Evolutionary conservation across 2,329 filamentous ascomycete species (phyloP).

Genomic region (Aschersonia sp.): DNA sequence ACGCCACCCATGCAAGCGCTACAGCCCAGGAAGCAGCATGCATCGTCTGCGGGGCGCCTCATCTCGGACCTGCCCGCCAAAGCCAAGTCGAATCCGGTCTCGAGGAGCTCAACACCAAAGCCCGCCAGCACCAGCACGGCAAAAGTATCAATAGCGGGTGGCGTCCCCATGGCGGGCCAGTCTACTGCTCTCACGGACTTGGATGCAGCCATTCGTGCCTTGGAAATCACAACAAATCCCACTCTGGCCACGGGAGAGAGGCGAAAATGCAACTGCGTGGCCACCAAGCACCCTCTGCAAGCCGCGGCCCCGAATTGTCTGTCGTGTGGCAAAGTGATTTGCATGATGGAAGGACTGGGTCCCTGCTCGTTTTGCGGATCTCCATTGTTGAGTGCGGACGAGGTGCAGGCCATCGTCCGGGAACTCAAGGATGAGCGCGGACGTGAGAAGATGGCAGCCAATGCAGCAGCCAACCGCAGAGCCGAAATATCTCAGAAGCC

Average conservation of each 20-base stretch:
- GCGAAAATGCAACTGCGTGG: slow-evolving; percentile 76
- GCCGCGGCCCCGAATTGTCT: slow-evolving; percentile 88
- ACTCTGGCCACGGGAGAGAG: slow-evolving; percentile 39
- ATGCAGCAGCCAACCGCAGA: slow-evolving; percentile 54
- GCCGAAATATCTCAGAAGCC: slow-evolving; percentile 50
- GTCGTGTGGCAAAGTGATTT: slow-evolving; percentile 87
- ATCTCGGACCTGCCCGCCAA: slow-evolving; percentile 60
- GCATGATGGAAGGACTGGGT: slow-evolving; percentile 82
- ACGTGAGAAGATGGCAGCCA: slow-evolving; percentile 68
- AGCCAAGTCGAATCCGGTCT: slow-evolving; percentile 33
- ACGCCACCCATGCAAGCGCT: slow-evolving; percentile 15
- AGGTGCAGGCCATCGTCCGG: slow-evolving; percentile 74
- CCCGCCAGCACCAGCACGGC: slow-evolving; percentile 34
- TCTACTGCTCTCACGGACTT: slow-evolving; percentile 58
- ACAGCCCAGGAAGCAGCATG: slow-evolving; percentile 36
- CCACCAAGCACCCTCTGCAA: slow-evolving; percentile 72
- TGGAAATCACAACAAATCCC: slow-evolving; percentile 89
- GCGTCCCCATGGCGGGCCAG: slow-evolving; percentile 68
- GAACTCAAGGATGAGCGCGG: slow-evolving; percentile 76
- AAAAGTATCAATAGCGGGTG: slow-evolving; percentile 61
- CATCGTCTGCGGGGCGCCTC: slow-evolving; percentile 54
- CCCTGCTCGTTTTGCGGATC: slow-evolving; percentile 83
- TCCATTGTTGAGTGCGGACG: slow-evolving; percentile 53
- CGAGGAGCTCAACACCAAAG: slow-evolving; percentile 39
- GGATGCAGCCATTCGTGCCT: slow-evolving; percentile 68